A percentile compares a stretch with the other conserved stretches of the same genome.
Evolutionary conservation across 2,329 filamentous ascomycete genomes (phyloP).

Genomic region (Purpureocillium lavendulum): DNA sequence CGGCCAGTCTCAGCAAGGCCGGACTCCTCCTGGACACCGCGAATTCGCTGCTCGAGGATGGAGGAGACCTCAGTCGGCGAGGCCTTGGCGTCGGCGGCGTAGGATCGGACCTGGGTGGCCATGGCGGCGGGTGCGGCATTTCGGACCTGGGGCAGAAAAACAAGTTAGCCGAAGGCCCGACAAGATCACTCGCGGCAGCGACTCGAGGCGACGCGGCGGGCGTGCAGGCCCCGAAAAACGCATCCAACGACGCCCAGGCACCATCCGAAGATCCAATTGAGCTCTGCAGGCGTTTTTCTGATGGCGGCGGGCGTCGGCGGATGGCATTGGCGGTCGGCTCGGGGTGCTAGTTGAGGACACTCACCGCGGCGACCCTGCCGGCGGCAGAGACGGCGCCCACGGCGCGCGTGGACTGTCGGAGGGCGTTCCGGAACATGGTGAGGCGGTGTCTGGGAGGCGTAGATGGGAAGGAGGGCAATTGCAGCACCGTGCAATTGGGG

Average conservation of each 20-base stretch:
- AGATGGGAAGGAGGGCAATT: slow-evolving; percentile 51
- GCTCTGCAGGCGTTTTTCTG: slow-evolving; percentile 17
- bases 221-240: slow-evolving; percentile 12
- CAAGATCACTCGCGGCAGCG: slow-evolving; percentile 11
- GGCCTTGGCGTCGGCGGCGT: slow-evolving; percentile 90
- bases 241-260: slow-evolving; percentile 10
- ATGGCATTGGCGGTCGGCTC: slow-evolving; percentile 36
- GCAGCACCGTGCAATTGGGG: slow-evolving; percentile 52
- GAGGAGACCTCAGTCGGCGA: slow-evolving; percentile 96
- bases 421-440: slow-evolving; percentile 95
- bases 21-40: slow-evolving; percentile 95
- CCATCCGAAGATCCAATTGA: slow-evolving; percentile 26
- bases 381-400: slow-evolving; percentile 89
- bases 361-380: slow-evolving; percentile 89
- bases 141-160: slow-evolving; percentile 64
- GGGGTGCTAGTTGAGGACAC: slow-evolving; percentile 42
- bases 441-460: slow-evolving; percentile 43
- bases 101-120: slow-evolving; percentile 67
- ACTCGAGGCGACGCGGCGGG: slow-evolving; percentile 11
- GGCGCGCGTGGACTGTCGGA: slow-evolving; percentile 93
- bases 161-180: slow-evolving; percentile 48
- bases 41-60: slow-evolving; percentile 98
- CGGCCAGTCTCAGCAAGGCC: slow-evolving; percentile 96
- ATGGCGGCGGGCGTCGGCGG: slow-evolving; percentile 25
- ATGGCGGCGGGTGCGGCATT: slow-evolving; percentile 72